Evolutionary conservation across 257 asterid genomes (phyloP).

Genomic region (Mentha longifolia): DNA sequence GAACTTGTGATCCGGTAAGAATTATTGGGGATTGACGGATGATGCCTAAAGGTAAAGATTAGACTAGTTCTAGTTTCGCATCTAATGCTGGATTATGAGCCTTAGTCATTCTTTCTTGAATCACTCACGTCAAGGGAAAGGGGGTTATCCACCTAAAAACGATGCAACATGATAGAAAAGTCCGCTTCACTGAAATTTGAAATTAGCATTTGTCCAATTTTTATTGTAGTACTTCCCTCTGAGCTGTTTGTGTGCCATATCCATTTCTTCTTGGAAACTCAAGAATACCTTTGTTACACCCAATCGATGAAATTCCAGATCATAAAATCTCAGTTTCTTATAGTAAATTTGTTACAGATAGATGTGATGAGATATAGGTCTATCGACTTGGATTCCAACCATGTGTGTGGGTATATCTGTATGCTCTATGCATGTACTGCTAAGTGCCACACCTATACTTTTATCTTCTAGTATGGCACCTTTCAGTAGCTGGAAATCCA

Average conservation of each 20-base stretch:
- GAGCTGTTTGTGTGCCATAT: background rate
- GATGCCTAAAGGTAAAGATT: conserved; percentile 1
- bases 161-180: background rate
- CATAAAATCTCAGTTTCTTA: background rate
- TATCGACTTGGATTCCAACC: conserved; percentile 5
- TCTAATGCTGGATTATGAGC: conserved; percentile 2
- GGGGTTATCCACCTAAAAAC: background rate
- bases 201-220: conserved; percentile 1
- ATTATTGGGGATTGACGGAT: conserved; percentile 7
- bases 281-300: background rate
- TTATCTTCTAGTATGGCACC: conserved; percentile 14
- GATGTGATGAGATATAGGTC: conserved; percentile 10
- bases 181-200: background rate
- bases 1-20: conserved; percentile 17
- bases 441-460: conserved; percentile 4
- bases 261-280: background rate
- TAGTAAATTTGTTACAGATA: conserved; percentile 2
- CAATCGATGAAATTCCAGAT: conserved; percentile 7
- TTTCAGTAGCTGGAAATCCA: conserved; percentile 10
- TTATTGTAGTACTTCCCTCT: background rate
- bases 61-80: conserved; percentile 26
- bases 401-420: background rate
- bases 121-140: background rate
- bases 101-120: background rate
- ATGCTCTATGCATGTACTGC: conserved; percentile 11